Conservation (phyloP, 169 alveolate species). For the Cryptosporidium meleagridis region DNA sequence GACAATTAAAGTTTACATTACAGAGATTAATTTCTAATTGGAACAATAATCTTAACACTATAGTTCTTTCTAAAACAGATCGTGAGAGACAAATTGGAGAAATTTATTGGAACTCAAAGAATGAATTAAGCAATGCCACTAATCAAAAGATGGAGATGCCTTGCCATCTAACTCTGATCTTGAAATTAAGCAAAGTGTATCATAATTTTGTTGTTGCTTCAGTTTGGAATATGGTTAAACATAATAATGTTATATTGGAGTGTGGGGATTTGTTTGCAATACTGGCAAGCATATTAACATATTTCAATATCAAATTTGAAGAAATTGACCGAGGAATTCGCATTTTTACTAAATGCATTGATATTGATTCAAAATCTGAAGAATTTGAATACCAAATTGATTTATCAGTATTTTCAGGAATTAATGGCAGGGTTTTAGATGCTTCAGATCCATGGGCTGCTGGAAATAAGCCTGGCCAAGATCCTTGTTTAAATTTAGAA, state of each 20-base stretch:
- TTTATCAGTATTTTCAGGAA: conserved; percentile 42
- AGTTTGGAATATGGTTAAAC: neutral
- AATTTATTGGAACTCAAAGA: neutral
- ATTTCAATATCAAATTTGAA: neutral
- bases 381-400: neutral
- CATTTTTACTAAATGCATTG: neutral
- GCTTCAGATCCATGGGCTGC: conserved; percentile 63
- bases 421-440: conserved; percentile 26
- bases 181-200: conserved; percentile 7
- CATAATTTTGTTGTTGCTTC: conserved; percentile 22
- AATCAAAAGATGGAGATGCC: neutral
- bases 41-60: neutral
- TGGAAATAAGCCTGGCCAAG: conserved; percentile 20
- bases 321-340: conserved; percentile 32
- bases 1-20: neutral
- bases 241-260: neutral
- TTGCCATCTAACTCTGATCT: conserved; percentile 10
- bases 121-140: neutral
- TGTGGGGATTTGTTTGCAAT: conserved; percentile 9
- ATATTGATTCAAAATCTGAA: neutral
- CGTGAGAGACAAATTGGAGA: neutral
- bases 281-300: neutral
- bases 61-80: neutral
- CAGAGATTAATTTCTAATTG: conserved; percentile 13
- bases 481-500: conserved; percentile 4